Conservation (phyloP, 768 basidiomycete species). For the Lactifluus volemus region DNA sequence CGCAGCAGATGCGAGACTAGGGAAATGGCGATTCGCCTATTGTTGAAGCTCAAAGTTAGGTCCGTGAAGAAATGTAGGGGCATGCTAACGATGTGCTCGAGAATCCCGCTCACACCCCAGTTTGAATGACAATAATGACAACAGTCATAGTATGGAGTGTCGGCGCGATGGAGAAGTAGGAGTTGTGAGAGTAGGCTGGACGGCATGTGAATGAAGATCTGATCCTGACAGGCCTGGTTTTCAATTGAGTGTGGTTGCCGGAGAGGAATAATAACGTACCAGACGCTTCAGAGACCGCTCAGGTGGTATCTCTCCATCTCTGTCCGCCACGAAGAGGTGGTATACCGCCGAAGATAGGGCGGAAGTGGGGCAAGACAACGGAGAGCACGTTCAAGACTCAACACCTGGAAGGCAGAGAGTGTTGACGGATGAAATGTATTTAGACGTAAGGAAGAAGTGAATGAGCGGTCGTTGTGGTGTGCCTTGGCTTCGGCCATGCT, state of each 20-base stretch:
- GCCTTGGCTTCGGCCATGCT: too few species aligned
- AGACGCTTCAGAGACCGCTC: neutral
- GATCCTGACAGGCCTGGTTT: neutral
- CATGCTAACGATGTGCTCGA: neutral
- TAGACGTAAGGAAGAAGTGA: too few species aligned
- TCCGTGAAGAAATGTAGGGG: conserved; percentile 3
- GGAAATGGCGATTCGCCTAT: conserved; percentile 1
- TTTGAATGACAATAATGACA: conserved; percentile 1
- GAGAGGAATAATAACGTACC: neutral
- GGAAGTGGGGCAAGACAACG: conserved; percentile 3
- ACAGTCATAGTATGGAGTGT: conserved; percentile 11
- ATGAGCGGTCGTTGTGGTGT: too few species aligned
- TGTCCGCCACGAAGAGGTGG: conserved; percentile 12
- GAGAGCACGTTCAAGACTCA: neutral
- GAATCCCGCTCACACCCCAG: neutral
- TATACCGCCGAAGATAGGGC: neutral
- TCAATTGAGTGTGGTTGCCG: neutral
- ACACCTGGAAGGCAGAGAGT: neutral
- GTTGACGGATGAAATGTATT: neutral
- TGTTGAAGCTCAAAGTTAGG: conserved; percentile 5
- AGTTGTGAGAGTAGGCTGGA: neutral
- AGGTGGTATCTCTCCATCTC: neutral
- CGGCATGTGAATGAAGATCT: neutral
- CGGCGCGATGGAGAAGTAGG: conserved; percentile 5
- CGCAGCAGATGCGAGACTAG: neutral